Evolutionary conservation across 441 rosid species (phyloP).

Genomic region (Bruguiera hainesii): DNA sequence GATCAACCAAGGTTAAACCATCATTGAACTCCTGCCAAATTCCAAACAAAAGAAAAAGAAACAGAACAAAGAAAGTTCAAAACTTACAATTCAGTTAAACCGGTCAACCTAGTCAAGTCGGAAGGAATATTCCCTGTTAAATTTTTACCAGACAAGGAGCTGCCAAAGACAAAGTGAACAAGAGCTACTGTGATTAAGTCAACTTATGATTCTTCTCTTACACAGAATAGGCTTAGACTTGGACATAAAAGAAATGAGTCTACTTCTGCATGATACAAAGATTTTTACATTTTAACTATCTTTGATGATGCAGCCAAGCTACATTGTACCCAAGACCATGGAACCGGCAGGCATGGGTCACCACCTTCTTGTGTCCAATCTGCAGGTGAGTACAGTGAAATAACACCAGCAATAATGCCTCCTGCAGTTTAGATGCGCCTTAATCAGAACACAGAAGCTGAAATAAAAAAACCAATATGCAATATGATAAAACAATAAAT

Average conservation of each 20-base stretch:
- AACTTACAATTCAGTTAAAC: conserved; percentile 86
- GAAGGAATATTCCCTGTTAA: conserved; percentile 74
- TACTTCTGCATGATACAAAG: conserved; percentile 10
- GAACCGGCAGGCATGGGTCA: conserved; percentile 92
- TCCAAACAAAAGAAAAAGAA: background rate
- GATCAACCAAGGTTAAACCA: conserved; percentile 8
- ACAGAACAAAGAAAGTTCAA: conserved; percentile 13
- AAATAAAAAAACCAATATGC: conserved; percentile 4
- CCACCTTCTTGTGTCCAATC: conserved; percentile 97
- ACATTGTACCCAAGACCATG: conserved; percentile 93
- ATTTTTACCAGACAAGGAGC: conserved; percentile 71
- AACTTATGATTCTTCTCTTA: conserved; percentile 10
- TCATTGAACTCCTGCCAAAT: background rate
- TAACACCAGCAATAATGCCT: conserved; percentile 44
- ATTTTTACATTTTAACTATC: conserved; percentile 59
- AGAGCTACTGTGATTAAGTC: conserved; percentile 8
- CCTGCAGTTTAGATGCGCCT: conserved; percentile 42
- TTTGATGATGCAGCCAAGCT: conserved; percentile 60
- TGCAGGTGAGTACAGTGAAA: conserved; percentile 47
- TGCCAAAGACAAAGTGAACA: conserved; percentile 32
- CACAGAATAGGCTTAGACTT: background rate
- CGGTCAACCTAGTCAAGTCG: conserved; percentile 59
- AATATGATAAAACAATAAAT: background rate
- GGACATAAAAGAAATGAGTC: background rate
- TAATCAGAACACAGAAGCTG: conserved; percentile 12